Conservation (phyloP, 2,329 filamentous ascomycete species). For the Cladophialophora yegresii region DNA sequence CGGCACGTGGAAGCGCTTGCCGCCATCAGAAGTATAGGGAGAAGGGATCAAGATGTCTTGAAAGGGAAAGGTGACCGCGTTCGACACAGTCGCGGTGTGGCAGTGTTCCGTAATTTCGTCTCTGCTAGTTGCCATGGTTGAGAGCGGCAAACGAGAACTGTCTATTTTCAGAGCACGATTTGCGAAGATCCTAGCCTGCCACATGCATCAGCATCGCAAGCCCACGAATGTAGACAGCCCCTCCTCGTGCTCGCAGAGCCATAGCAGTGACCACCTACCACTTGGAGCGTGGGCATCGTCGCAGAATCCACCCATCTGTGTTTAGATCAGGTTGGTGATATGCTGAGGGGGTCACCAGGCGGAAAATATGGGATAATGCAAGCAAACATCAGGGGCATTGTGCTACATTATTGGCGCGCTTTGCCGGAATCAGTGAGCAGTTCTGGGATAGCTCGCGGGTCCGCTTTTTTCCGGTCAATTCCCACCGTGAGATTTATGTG, state of each 20-base stretch:
- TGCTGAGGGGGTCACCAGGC: slow-evolving; percentile 23
- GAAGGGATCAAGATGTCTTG: not conserved
- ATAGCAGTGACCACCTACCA: not conserved
- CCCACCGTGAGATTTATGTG: not conserved
- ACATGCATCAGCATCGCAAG: not conserved
- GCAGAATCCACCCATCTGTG: not conserved
- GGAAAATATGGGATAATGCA: slow-evolving; percentile 19
- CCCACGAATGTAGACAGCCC: not conserved
- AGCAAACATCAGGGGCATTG: slow-evolving; percentile 32
- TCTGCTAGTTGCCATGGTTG: slow-evolving; percentile 13
- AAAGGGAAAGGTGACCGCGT: slow-evolving; percentile 13
- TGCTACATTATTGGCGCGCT: slow-evolving; percentile 18
- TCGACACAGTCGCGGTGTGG: slow-evolving; percentile 9
- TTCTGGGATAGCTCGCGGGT: slow-evolving; percentile 13
- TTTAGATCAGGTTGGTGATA: slow-evolving; percentile 10
- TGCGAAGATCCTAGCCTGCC: not conserved
- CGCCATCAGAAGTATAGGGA: not conserved
- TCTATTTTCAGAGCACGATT: slow-evolving; percentile 1
- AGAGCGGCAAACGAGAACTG: slow-evolving; percentile 16
- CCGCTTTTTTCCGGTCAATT: slow-evolving; percentile 8
- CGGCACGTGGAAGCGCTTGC: not conserved
- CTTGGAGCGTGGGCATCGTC: not conserved
- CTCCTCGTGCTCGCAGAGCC: not conserved
- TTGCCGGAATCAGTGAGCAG: slow-evolving; percentile 9
- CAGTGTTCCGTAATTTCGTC: slow-evolving; percentile 13